Conservation (phyloP, 2,329 filamentous ascomycete species). For the Coniochaeta sp. region DNA sequence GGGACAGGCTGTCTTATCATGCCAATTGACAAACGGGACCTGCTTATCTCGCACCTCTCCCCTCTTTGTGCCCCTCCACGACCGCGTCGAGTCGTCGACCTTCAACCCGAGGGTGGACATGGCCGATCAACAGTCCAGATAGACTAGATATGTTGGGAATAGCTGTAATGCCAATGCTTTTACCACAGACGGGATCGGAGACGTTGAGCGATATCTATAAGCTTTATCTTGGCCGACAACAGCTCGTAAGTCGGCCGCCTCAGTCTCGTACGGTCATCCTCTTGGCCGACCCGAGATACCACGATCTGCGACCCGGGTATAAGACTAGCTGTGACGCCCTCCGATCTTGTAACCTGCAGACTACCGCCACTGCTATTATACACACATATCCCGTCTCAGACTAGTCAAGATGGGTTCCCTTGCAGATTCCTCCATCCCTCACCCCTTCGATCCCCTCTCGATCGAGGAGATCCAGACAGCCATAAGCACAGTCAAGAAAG, state of each 20-base stretch:
- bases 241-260: not conserved
- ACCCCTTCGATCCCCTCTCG: slow-evolving; percentile 74
- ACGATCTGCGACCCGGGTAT: not conserved
- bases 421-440: slow-evolving; percentile 20
- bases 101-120: not conserved
- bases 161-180: not conserved
- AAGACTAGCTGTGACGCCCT: not conserved
- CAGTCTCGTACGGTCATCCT: not conserved
- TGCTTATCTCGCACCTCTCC: not conserved
- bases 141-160: not conserved
- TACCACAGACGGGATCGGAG: not conserved
- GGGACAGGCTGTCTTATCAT: not conserved
- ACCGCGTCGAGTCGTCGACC: not conserved
- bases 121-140: not conserved
- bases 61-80: not conserved
- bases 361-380: not conserved
- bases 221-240: not conserved
- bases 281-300: not conserved
- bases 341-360: not conserved
- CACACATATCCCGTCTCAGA: not conserved
- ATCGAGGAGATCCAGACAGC: slow-evolving; percentile 65
- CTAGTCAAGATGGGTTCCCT: slow-evolving; percentile 9
- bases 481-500: slow-evolving; percentile 59
- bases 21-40: not conserved
- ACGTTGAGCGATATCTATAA: not conserved